These are phyloP conservation scores for Aureobasidium vineae DNA, from an alignment of 2,329 filamentous ascomycete species.

Conservation along the genomic window DNA sequence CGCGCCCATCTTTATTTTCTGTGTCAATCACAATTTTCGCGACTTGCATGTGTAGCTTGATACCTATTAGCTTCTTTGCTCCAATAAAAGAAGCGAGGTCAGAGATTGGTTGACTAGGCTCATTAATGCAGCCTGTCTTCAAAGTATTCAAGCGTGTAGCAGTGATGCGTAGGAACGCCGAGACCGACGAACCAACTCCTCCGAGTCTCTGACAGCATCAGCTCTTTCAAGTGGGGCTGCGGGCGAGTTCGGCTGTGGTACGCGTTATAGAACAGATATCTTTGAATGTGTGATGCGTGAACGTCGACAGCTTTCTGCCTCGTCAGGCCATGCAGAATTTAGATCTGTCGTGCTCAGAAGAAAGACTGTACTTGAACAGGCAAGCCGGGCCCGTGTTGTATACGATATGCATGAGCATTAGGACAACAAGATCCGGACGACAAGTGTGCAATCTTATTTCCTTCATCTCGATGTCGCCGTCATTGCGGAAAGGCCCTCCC, in stretches of 20 bases:
- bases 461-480: not conserved
- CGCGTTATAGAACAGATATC: not conserved
- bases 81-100: not conserved
- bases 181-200: not conserved
- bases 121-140: not conserved
- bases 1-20: conserved; percentile 6
- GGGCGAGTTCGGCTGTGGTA: conserved; percentile 8
- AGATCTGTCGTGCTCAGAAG: not conserved
- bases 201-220: not conserved
- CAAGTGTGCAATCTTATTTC: not conserved
- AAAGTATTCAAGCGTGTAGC: not conserved
- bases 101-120: not conserved
- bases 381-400: not conserved
- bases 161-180: not conserved
- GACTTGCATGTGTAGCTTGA: conserved; percentile 16
- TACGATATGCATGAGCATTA: not conserved
- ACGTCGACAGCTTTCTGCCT: conserved; percentile 4
- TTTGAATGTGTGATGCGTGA: not conserved
- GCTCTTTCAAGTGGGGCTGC: not conserved
- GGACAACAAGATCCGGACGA: not conserved
- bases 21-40: conserved; percentile 10
- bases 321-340: not conserved
- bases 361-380: not conserved
- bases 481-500: not conserved
- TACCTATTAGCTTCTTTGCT: not conserved